Evolutionary conservation across 345 rosid species (phyloP).

Genomic region (Eucalyptus microcorys): DNA sequence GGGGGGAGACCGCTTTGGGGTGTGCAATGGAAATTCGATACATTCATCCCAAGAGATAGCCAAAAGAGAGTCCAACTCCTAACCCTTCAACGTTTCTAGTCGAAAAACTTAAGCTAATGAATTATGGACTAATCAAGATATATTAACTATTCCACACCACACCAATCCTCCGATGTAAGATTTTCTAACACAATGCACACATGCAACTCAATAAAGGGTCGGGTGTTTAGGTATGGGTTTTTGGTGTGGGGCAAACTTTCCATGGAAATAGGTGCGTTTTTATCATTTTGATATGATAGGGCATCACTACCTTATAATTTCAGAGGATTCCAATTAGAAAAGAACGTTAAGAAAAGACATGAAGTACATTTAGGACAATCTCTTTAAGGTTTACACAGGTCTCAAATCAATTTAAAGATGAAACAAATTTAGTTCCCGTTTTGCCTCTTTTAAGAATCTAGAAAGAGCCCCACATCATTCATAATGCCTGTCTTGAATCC

Average conservation of each 20-base stretch:
- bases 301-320: not conserved
- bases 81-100: not conserved
- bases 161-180: accelerated
- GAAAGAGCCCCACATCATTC: not conserved
- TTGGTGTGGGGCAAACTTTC: not conserved
- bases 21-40: too few species aligned
- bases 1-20: accelerated
- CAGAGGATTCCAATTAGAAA: not conserved
- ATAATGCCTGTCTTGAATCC: not conserved
- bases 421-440: not conserved
- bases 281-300: accelerated
- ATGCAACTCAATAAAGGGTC: accelerated
- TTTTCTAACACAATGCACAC: not conserved
- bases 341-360: not conserved
- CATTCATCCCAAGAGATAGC: accelerated
- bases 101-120: accelerated
- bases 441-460: not conserved
- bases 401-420: not conserved
- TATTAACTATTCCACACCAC: accelerated
- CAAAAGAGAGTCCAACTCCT: accelerated
- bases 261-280: not conserved
- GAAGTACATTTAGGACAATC: not conserved
- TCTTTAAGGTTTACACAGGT: not conserved
- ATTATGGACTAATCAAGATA: accelerated
- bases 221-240: not conserved